Conservation (phyloP, 371 early-diverging fungal genomes). For the Mucor sp. region DNA sequence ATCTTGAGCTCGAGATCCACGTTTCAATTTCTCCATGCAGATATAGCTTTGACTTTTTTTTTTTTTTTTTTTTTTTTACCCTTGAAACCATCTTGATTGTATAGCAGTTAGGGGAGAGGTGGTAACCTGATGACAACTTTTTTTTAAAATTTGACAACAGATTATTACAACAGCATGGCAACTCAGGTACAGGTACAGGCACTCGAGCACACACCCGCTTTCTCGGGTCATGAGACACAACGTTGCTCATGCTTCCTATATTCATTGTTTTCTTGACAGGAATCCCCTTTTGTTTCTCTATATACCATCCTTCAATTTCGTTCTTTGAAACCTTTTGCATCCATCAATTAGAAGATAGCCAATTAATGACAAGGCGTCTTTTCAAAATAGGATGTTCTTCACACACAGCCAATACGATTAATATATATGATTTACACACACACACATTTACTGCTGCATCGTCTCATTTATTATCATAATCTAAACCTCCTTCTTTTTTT, state of each 20-base stretch:
- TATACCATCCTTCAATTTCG: neutral
- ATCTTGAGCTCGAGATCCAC: neutral
- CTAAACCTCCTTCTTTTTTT: neutral
- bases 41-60: too few species aligned
- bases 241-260: neutral
- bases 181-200: neutral
- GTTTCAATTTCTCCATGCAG: neutral
- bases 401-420: conserved; percentile 3
- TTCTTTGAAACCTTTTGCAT: conserved; percentile 1
- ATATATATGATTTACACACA: neutral
- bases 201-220: neutral
- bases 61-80: too few species aligned
- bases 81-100: neutral
- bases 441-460: neutral
- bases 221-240: neutral
- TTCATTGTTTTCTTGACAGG: neutral
- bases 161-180: neutral
- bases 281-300: neutral
- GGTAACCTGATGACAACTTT: too few species aligned
- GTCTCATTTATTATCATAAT: neutral
- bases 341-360: neutral
- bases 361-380: neutral
- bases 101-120: too few species aligned
- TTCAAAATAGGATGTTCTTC: neutral
- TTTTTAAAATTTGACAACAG: neutral